Percentiles rank a stretch among this genome's conserved stretches.
Conservation (phyloP, 2,329 filamentous ascomycete species). For the Colletotrichum godetiae region DNA sequence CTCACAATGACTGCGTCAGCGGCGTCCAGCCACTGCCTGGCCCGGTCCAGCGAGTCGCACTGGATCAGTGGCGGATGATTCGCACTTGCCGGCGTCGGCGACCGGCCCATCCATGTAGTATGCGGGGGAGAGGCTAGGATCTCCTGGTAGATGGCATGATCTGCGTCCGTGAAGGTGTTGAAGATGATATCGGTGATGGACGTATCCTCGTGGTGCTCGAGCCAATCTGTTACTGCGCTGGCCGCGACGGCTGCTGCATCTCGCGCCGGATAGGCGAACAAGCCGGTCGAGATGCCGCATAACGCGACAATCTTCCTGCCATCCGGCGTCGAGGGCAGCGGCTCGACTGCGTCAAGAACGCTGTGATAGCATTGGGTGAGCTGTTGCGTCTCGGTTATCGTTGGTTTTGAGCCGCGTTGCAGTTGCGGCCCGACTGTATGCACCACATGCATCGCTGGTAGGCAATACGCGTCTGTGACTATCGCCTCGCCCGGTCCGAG, state of each 20-base stretch:
- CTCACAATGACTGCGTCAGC: conserved; percentile 43
- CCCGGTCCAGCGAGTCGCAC: conserved; percentile 21
- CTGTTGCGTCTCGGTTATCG: conserved; percentile 34
- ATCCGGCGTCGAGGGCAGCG: conserved; percentile 38
- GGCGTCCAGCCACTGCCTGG: conserved; percentile 40
- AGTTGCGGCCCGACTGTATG: conserved; percentile 50
- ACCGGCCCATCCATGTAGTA: background rate
- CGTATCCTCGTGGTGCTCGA: conserved; percentile 39
- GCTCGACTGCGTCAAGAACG: conserved; percentile 43
- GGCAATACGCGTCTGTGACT: conserved; percentile 42
- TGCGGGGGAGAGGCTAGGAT: conserved; percentile 8
- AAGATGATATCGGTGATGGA: conserved; percentile 46
- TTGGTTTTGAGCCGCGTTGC: conserved; percentile 37
- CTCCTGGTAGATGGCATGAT: conserved; percentile 36
- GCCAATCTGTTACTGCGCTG: conserved; percentile 39
- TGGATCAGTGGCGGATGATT: conserved; percentile 9
- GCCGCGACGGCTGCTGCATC: conserved; percentile 44
- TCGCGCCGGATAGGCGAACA: conserved; percentile 46
- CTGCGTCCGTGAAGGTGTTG: conserved; percentile 44
- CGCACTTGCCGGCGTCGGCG: conserved; percentile 1
- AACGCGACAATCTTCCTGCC: conserved; percentile 44
- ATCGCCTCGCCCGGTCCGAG: conserved; percentile 43
- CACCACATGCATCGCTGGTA: conserved; percentile 44
- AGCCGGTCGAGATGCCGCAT: conserved; percentile 48
- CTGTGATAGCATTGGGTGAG: conserved; percentile 45